phyloP scores from a whole-genome alignment of 306 rosid genomes.

The Chamaecrista fasciculata region DNA sequence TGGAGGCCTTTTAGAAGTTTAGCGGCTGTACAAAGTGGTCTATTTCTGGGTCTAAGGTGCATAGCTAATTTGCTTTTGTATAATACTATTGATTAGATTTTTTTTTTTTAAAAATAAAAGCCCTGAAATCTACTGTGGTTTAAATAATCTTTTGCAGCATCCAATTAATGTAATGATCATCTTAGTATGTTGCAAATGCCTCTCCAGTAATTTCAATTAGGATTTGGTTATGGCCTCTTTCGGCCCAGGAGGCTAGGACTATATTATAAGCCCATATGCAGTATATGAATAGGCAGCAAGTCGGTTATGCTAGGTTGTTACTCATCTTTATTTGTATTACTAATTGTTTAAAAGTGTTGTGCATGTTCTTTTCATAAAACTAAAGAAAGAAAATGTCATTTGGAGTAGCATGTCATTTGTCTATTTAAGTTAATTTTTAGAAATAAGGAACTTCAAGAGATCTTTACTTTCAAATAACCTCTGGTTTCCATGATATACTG shows the following conservation, averaged over 20 bases:
- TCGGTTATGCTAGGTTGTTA: neutral
- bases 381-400: neutral
- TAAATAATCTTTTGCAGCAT: neutral
- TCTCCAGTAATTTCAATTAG: neutral
- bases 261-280: neutral
- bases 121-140: neutral
- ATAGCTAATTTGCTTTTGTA: neutral
- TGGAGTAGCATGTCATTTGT: slow-evolving; percentile 1
- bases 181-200: neutral
- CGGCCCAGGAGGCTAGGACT: neutral
- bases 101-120: neutral
- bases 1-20: neutral
- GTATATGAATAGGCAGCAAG: neutral
- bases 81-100: neutral
- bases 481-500: neutral
- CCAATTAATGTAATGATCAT: neutral
- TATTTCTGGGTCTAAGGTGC: neutral
- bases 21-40: neutral
- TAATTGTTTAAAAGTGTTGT: too few relatives aligned
- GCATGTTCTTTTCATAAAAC: neutral
- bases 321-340: neutral
- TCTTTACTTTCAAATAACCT: slow-evolving; percentile 8
- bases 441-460: neutral
- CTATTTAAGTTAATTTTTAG: neutral
- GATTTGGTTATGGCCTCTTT: neutral